These are phyloP conservation scores for Syzygium grande DNA, from an alignment of 345 rosid species.

Conservation along the genomic window DNA sequence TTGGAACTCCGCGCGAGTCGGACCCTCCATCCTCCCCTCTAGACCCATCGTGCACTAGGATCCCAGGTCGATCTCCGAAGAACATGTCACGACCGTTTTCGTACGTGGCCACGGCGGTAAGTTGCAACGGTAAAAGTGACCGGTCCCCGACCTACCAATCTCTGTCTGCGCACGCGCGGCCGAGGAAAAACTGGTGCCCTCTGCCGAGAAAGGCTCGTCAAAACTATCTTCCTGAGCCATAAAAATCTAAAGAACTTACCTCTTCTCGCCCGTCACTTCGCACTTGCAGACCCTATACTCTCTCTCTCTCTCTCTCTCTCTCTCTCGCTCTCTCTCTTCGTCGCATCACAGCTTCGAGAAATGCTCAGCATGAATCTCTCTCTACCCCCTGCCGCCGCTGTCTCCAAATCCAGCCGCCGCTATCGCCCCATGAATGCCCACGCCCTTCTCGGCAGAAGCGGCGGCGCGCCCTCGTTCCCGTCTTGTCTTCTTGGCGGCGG, in stretches of 20 bases:
- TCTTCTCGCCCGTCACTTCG: neutral
- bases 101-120: too few species aligned
- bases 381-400: slow-evolving; percentile 29
- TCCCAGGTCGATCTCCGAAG: neutral
- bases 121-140: neutral
- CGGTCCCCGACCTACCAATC: neutral
- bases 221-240: too few species aligned
- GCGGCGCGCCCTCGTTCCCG: neutral
- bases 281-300: neutral
- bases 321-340: neutral
- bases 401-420: slow-evolving; percentile 26
- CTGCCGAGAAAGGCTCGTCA: neutral
- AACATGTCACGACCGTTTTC: too few species aligned
- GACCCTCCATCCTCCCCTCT: neutral
- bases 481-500: neutral
- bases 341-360: neutral
- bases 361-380: slow-evolving; percentile 54
- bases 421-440: slow-evolving; percentile 11
- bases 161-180: neutral
- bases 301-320: neutral
- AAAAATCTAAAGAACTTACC: neutral
- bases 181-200: neutral
- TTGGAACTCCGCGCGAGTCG: neutral
- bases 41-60: neutral
- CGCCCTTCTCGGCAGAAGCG: slow-evolving; percentile 17